Evolutionary conservation across 2,329 filamentous ascomycete species (phyloP), one percentile per base, ranked within the genome.

Genomic region (Pseudogymnoascus sp.): DNA sequence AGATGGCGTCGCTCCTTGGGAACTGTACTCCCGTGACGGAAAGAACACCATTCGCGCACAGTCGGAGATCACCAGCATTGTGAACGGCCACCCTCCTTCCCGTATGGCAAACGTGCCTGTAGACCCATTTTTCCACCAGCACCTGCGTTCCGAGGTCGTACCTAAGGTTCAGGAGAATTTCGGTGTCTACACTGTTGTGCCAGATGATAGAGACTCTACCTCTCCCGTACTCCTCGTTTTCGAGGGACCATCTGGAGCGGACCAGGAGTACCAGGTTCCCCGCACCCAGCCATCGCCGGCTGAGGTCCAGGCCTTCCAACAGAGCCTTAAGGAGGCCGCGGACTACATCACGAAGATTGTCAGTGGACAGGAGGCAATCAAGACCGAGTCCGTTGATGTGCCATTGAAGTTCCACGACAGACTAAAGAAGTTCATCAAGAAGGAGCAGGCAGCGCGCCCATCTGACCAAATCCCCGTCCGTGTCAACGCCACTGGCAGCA

Each of bases 1-100:
- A 58, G 85, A 90, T 47, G 86, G 86, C 36, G 84, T 89, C 9
- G 84, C 88, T 47, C 86, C 87, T 0, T 96, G 92, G 91, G 88
- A 96, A 72, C 83, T 97, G 61, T 96, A 92, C 75, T 90, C 90
- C 5, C 84, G 88, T 37, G 89, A 96, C 69, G 86, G 87, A 66
- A 95, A 94, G 79, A 95, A 92, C 71, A 83, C 84, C 29, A 84
- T 90, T 71, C 86, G 86, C 68, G 89, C 88, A 6, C 87, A 89
- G 69, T 83, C 84, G 5, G 89, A 92, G 68, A 86, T 94, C 70
- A 86, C 84, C 71, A 84, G 83, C 68, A 83, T 94, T 63, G 84
- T 93, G 67, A 83, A 83, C 64, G 84, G 84, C 58, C 88, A 92
- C 70, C 89, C 89, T 41, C 90, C 89, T 3, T 81, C 85, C 37